A percentile compares a stretch with the other conserved stretches of the same genome.
phyloP scores from a whole-genome alignment of 305 asterid species.

The Solanum aculeatissimum region DNA sequence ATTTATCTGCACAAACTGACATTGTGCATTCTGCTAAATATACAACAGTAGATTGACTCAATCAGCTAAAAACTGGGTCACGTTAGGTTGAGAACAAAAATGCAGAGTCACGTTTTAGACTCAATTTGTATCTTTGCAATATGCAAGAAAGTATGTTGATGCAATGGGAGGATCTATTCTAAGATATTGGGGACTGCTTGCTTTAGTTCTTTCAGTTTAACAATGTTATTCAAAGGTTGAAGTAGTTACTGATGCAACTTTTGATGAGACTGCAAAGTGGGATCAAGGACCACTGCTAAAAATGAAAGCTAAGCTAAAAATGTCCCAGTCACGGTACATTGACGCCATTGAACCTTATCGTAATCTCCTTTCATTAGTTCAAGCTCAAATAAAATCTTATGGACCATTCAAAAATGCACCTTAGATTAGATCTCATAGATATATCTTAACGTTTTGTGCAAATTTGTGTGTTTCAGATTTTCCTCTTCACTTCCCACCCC shows the following conservation, averaged over 20 bases:
- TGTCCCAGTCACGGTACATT: constrained; percentile 59
- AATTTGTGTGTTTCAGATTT: neutral
- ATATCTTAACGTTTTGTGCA: neutral
- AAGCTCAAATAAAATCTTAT: constrained; percentile 71
- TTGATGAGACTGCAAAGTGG: constrained; percentile 92
- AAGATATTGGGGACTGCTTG: constrained; percentile 87
- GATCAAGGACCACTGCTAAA: constrained; percentile 88
- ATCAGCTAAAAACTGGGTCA: too few species aligned
- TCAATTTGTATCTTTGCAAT: too few species aligned
- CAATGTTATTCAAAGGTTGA: constrained; percentile 77
- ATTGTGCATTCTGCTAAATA: too few species aligned
- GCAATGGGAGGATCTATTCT: constrained; percentile 84
- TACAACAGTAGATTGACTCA: too few species aligned
- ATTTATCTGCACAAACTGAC: too few species aligned
- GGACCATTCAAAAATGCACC: constrained; percentile 47
- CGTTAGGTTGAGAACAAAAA: too few species aligned
- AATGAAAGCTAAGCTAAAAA: constrained; percentile 80
- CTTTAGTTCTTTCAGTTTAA: constrained; percentile 82
- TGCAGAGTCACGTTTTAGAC: too few species aligned
- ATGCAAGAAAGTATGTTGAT: constrained; percentile 75
- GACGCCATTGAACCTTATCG: constrained; percentile 86
- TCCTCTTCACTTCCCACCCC: neutral
- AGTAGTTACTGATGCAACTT: constrained; percentile 82
- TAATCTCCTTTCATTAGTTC: constrained; percentile 82
- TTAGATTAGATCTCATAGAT: constrained; percentile 48